A percentile compares a stretch with the other conserved stretches of the same genome.
phyloP scores from a whole-genome alignment of 176 grass and related monocot species.

The Urochloa ruziziensis region DNA sequence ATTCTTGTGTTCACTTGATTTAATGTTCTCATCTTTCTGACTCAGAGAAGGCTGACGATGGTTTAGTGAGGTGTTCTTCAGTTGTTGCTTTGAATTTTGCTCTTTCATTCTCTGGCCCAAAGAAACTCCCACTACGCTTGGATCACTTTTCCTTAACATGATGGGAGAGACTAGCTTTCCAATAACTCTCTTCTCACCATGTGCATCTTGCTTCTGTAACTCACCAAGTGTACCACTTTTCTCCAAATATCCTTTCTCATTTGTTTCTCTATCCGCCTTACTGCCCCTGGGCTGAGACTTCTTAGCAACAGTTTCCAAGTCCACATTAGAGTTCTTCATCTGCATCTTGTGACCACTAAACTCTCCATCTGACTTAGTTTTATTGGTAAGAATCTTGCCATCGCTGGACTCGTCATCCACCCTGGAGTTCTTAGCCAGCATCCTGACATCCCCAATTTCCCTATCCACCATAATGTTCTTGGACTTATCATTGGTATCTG shows the following conservation, averaged over 20 bases:
- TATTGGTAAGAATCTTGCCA: conserved; percentile 6
- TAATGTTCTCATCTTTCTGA: conserved; percentile 31
- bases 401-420: conserved; percentile 16
- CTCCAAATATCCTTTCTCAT: conserved; percentile 12
- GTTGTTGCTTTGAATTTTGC: conserved; percentile 33
- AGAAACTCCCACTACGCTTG: conserved; percentile 52
- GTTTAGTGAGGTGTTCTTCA: conserved; percentile 27
- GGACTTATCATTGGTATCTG: background rate
- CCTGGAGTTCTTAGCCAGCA: conserved; percentile 6
- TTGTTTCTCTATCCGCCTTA: conserved; percentile 24
- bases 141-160: conserved; percentile 46
- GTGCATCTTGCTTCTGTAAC: conserved; percentile 4
- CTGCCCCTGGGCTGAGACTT: conserved; percentile 19
- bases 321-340: background rate
- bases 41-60: background rate
- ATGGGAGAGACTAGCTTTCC: conserved; percentile 44
- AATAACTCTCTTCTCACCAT: conserved; percentile 40
- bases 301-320: background rate
- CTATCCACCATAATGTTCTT: conserved; percentile 19
- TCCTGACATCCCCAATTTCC: conserved; percentile 29
- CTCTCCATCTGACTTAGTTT: conserved; percentile 5
- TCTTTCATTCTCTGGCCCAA: conserved; percentile 38
- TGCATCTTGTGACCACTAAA: background rate
- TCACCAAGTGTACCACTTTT: conserved; percentile 5
- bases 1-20: conserved; percentile 25